Evolutionary conservation across 441 rosid genomes (phyloP), one percentile per base, ranked within the genome.

Genomic region (Mallotus repandus): DNA sequence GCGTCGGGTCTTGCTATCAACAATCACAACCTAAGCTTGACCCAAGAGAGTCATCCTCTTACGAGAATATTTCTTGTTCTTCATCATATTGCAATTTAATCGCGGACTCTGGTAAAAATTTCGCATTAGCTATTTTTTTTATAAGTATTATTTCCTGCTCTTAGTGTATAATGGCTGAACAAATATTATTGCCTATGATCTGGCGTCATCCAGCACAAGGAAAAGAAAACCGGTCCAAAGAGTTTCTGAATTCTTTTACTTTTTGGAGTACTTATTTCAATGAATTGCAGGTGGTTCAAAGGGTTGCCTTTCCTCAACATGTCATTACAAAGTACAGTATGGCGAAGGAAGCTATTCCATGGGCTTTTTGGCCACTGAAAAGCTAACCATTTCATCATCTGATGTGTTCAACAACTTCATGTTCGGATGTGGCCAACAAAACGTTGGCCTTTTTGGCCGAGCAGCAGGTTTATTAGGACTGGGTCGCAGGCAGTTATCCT

Each of bases 341-440:
- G 71, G 66, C 45, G 66, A 67, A 5, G 71, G 61, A 7, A 3
- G n/a, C 29, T 35, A 3, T 9, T 74, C 71, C 18, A 0, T 61
- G 0, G 77, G 77, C 6, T 50, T 58, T 38, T 60, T 21, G 2
- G 77, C 77, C n/a, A 49, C 55, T 0, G 77, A 74, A 49, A 74
- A 69, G 22, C 41, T 68, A 6, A 59, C 67, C 25, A 49, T 74
- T 1, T 4, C 29, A 52, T 15, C 56, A 13, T 58, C 72, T 8
- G 60, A 49, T 3, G 59, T 25, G 61, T 18, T 60, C 48, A 13
- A 38, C 12, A 60, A 58, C 0, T 63, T 77, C 56, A 8, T 61
- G 9, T 74, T 63, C 21, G 82, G 78, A 1, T 83, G 86, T 8
- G 82, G 86, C 62, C 74, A 78, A 73, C 0, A 69, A 4, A 78